Evolutionary conservation across 1,284 basidiomycete species (phyloP).

Genomic region (Coniferiporia weirii): DNA sequence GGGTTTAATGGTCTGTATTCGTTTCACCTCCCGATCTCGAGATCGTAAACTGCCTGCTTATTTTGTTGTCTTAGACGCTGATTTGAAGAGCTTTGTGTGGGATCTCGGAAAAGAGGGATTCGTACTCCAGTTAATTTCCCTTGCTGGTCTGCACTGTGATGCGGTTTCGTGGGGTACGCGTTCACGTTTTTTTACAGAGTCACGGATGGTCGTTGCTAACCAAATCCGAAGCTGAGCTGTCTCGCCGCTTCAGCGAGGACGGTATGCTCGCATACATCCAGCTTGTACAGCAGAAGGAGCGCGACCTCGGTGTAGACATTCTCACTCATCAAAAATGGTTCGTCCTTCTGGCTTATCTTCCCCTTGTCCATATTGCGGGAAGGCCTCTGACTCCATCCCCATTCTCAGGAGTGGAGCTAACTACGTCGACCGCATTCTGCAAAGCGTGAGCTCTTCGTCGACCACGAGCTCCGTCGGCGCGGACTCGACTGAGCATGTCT

Average conservation of each 20-base stretch:
- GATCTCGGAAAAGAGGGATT: constrained; percentile 90
- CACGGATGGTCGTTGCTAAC: background rate
- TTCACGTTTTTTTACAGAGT: constrained; percentile 16
- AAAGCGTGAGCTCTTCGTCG: constrained; percentile 75
- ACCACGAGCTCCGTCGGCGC: constrained; percentile 76
- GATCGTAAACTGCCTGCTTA: background rate
- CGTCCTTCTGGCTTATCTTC: constrained; percentile 21
- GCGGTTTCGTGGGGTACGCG: constrained; percentile 70
- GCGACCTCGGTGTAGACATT: constrained; percentile 89
- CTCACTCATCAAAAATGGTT: constrained; percentile 89
- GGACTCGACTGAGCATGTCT: constrained; percentile 82
- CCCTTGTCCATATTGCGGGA: constrained; percentile 3
- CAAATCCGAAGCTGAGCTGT: constrained; percentile 59
- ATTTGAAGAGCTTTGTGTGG: constrained; percentile 86
- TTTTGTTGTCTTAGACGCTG: constrained; percentile 40
- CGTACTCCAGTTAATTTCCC: constrained; percentile 79
- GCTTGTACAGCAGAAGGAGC: constrained; percentile 81
- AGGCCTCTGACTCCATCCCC: background rate
- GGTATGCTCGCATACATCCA: constrained; percentile 88
- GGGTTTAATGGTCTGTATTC: constrained; percentile 62
- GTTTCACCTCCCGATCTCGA: background rate
- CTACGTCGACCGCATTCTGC: constrained; percentile 77
- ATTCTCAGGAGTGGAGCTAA: constrained; percentile 77
- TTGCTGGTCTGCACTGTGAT: constrained; percentile 84
- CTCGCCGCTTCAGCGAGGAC: constrained; percentile 70